A percentile compares a stretch with the other conserved stretches of the same genome.
Evolutionary conservation across 2,329 filamentous ascomycete species (phyloP).

Genomic region (Chaetomium strumarium): DNA sequence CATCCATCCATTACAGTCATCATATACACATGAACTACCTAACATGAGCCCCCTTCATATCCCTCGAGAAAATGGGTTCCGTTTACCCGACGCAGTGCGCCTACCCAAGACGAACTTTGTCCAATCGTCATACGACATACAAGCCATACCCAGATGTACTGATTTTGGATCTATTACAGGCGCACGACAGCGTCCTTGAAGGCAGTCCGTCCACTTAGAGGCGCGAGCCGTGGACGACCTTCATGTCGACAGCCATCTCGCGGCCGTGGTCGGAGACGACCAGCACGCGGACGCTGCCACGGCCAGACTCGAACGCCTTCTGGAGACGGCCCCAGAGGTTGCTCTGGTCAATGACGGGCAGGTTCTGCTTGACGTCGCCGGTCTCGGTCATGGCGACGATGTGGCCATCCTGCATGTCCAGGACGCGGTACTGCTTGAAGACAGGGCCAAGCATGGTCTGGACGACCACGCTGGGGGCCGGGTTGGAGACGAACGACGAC

Average conservation of each 20-base stretch:
- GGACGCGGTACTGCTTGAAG: conserved; percentile 99
- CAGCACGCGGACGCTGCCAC: conserved; percentile 88
- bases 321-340: conserved; percentile 75
- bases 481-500: conserved; percentile 96
- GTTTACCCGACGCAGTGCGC: conserved; percentile 11
- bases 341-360: conserved; percentile 93
- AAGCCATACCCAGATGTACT: conserved; percentile 14
- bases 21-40: conserved; percentile 25
- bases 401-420: conserved; percentile 81
- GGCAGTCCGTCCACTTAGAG: conserved; percentile 41
- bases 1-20: conserved; percentile 27
- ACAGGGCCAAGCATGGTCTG: conserved; percentile 99
- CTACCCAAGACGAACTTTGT: conserved; percentile 16
- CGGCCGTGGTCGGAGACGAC: conserved; percentile 90
- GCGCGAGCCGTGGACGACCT: conserved; percentile 82
- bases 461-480: conserved; percentile 89
- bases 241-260: conserved; percentile 97
- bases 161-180: conserved; percentile 2
- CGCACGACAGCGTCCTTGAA: background rate
- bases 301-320: conserved; percentile 82
- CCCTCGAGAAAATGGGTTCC: background rate
- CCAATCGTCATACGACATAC: conserved; percentile 21
- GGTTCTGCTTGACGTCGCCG: conserved; percentile 93
- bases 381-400: conserved; percentile 98
- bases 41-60: conserved; percentile 13